These are phyloP conservation scores for Silene latifolia DNA, from an alignment of 148 eudicot species.

Conservation along the genomic window DNA sequence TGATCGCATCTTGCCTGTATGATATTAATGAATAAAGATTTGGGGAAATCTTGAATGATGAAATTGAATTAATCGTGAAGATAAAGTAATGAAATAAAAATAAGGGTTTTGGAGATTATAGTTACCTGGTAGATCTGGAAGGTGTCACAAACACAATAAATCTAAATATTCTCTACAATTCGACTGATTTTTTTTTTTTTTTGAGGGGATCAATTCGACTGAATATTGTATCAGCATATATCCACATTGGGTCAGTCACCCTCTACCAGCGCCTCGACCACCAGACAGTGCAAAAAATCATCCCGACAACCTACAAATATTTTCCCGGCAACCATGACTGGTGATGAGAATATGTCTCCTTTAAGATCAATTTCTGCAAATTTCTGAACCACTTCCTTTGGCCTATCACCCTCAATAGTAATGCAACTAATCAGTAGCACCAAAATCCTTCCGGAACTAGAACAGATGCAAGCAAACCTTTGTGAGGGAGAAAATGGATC, in stretches of 20 bases:
- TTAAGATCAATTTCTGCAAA: slow-evolving; percentile 54
- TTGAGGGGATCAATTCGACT: neutral
- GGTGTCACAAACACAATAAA: too few species aligned
- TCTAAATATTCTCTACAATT: neutral
- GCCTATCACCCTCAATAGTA: slow-evolving; percentile 14
- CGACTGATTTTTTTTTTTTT: too few species aligned
- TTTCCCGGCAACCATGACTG: slow-evolving; percentile 81
- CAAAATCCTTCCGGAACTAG: slow-evolving; percentile 60
- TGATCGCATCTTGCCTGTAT: slow-evolving; percentile 82
- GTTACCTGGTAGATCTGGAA: slow-evolving; percentile 61
- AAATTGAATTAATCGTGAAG: neutral
- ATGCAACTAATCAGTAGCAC: slow-evolving; percentile 36
- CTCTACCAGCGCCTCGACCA: slow-evolving; percentile 24
- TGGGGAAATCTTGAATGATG: neutral
- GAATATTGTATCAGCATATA: neutral
- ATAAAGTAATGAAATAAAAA: neutral
- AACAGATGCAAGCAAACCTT: slow-evolving; percentile 66
- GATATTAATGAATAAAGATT: neutral
- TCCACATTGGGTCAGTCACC: slow-evolving; percentile 15
- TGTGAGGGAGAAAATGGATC: slow-evolving; percentile 35
- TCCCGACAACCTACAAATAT: slow-evolving; percentile 91
- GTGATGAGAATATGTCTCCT: slow-evolving; percentile 87
- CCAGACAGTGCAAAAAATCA: slow-evolving; percentile 65
- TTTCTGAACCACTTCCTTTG: slow-evolving; percentile 36
- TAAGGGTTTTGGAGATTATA: slow-evolving; percentile 29